Evolutionary conservation across 208 protist genomes (phyloP), one percentile per base, ranked within the genome.

Genomic region (Angomonas deanei): DNA sequence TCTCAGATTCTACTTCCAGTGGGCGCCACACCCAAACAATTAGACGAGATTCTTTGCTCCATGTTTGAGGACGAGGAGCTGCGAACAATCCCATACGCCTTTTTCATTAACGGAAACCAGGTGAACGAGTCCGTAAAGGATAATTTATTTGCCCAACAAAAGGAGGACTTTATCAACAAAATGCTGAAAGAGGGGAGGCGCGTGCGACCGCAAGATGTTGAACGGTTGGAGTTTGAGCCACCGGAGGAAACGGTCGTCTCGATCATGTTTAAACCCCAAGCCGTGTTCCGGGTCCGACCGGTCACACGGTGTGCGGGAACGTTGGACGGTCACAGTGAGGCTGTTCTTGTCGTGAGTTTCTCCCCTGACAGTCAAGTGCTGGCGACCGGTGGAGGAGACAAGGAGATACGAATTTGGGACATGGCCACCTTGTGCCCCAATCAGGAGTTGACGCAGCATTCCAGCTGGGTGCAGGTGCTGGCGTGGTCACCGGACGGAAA

Each of bases 321-420:
- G 23, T 82, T 99, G 24, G 78, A 96, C 38, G 97, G 97, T 1
- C 97, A 99, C 76, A 93, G 86, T 23, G 97, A 98, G 66, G 91
- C 95, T 2, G 86, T 99, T 54, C 76, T 99, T n/a, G 79, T 90
- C 32, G 81, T 95, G 27, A 54, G 69, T 28, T 99, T 99, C 70
- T 97, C 86, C 2, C 97, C 98, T 0, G 94, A 99, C 84, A 94
- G 97, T 65, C 79, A 73, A 26, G 72, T 85, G 5, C 70, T 99
- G 0, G 98, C 96, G 4, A 98, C 88, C 15, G 97, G 95, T 17
- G 86, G 86, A 23, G 97, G 98, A 21, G 98, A 99, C 74, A 88
- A 78, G 33, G 98, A 96, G 36, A 85, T 99, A 39, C 86, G 98
- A 30, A 75, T 99, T 26, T 99, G 98, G 98, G 98, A 99, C 78